Percentiles rank a stretch among this genome's conserved stretches.
Evolutionary conservation across 805 yeast species (phyloP).

Genomic region (Yarrowia divulgata): DNA sequence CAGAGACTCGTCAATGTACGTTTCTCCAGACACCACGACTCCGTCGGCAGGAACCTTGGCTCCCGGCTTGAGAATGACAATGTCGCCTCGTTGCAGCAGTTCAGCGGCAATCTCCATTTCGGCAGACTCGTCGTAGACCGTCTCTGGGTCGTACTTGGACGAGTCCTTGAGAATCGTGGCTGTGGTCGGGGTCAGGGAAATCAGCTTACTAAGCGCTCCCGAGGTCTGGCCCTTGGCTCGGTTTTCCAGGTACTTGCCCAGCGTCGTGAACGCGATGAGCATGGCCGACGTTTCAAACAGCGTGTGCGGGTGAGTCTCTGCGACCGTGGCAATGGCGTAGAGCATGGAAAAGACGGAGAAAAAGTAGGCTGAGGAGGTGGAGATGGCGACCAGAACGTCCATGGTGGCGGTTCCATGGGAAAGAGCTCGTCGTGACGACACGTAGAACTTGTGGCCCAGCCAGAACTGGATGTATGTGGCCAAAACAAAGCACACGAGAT

Average conservation of each 20-base stretch:
- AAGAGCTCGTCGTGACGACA: slow-evolving; percentile 68
- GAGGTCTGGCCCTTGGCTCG: slow-evolving; percentile 94
- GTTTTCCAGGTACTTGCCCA: slow-evolving; percentile 92
- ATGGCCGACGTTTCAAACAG: slow-evolving; percentile 87
- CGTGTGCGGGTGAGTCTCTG: slow-evolving; percentile 60
- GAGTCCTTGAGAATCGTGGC: slow-evolving; percentile 60
- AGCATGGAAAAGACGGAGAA: slow-evolving; percentile 74
- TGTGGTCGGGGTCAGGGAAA: slow-evolving; percentile 79
- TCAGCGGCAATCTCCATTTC: slow-evolving; percentile 65
- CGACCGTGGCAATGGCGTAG: slow-evolving; percentile 48
- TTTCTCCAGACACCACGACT: slow-evolving; percentile 71
- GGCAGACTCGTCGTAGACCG: slow-evolving; percentile 17
- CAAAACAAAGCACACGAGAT: slow-evolving; percentile 64
- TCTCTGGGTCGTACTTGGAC: slow-evolving; percentile 40
- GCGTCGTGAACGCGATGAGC: slow-evolving; percentile 80
- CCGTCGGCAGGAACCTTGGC: slow-evolving; percentile 94
- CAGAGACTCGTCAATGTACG: slow-evolving; percentile 88
- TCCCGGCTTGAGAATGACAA: slow-evolving; percentile 83
- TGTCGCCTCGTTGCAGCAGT: slow-evolving; percentile 76
- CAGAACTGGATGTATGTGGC: slow-evolving; percentile 67
- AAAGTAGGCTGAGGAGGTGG: slow-evolving; percentile 77
- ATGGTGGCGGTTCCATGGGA: slow-evolving; percentile 78
- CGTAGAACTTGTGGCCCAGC: slow-evolving; percentile 73
- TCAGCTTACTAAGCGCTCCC: slow-evolving; percentile 78
- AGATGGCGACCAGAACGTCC: slow-evolving; percentile 88